Evolutionary conservation across 2,329 filamentous ascomycete species (phyloP).

Genomic region (Akanthomyces dipterigenus): DNA sequence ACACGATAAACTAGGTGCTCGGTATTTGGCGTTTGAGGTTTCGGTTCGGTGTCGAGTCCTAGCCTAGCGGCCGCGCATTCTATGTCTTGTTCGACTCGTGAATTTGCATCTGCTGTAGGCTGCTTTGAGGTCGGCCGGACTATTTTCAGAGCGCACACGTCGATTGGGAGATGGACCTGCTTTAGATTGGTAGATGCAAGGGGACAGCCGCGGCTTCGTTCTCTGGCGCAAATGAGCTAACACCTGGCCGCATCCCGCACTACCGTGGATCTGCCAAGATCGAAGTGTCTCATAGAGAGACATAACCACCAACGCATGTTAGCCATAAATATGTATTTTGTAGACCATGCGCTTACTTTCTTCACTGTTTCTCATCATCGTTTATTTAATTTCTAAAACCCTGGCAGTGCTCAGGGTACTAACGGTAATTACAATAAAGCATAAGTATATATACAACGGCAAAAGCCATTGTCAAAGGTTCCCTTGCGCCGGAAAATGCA

Average conservation of each 20-base stretch:
- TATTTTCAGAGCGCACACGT: neutral
- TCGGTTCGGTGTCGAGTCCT: neutral
- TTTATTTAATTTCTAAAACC: neutral
- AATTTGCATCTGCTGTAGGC: neutral
- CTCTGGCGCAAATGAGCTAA: neutral
- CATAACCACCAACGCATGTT: neutral
- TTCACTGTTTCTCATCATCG: neutral
- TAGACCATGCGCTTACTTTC: neutral
- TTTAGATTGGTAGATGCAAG: neutral
- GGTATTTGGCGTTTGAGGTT: neutral
- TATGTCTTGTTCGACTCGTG: neutral
- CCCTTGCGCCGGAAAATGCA: conserved; percentile 12
- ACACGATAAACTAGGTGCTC: too few species aligned
- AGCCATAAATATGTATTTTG: neutral
- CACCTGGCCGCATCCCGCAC: neutral
- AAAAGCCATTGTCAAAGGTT: conserved; percentile 9
- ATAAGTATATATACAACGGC: conserved; percentile 11
- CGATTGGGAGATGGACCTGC: neutral
- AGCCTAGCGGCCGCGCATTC: neutral
- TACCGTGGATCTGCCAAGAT: neutral
- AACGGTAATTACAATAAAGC: conserved; percentile 7
- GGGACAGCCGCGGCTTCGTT: neutral
- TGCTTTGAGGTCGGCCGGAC: neutral
- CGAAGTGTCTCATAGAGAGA: neutral
- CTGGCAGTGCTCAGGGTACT: neutral